Conservation (phyloP, 1,139 yeast genomes). For the Oligophagozyma castellii region DNA sequence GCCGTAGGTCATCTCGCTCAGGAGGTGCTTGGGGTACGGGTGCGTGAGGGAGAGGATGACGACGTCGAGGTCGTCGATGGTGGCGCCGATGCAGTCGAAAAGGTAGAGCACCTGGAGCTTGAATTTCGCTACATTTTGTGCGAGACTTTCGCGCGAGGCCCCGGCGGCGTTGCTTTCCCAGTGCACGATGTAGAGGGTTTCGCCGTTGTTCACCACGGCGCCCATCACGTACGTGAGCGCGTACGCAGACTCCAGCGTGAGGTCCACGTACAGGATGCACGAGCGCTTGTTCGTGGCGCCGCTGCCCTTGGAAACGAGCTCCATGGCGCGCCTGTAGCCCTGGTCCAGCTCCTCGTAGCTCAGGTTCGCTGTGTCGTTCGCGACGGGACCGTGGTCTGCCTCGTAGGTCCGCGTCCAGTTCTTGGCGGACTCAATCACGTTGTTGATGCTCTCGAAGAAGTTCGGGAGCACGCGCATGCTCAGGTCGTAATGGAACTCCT, state of each 20-base stretch:
- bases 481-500: constrained; percentile 21
- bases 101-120: constrained; percentile 14
- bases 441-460: constrained; percentile 17
- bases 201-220: constrained; percentile 71
- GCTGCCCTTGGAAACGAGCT: constrained; percentile 9
- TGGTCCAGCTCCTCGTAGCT: constrained; percentile 12
- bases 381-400: constrained; percentile 7
- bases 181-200: constrained; percentile 66
- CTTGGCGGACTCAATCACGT: constrained; percentile 17
- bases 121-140: constrained; percentile 11
- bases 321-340: constrained; percentile 18
- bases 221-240: constrained; percentile 90
- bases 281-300: constrained; percentile 32
- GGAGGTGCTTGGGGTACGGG: constrained; percentile 75
- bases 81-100: constrained; percentile 21
- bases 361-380: constrained; percentile 3
- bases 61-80: constrained; percentile 17
- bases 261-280: constrained; percentile 66
- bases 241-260: constrained; percentile 72
- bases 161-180: constrained; percentile 28
- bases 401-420: constrained; percentile 22
- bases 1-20: constrained; percentile 71
- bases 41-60: constrained; percentile 31
- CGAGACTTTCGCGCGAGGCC: constrained; percentile 6
- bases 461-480: constrained; percentile 24